Conservation (phyloP, 2,329 filamentous ascomycete species). For the Ceratocystis destructans region DNA sequence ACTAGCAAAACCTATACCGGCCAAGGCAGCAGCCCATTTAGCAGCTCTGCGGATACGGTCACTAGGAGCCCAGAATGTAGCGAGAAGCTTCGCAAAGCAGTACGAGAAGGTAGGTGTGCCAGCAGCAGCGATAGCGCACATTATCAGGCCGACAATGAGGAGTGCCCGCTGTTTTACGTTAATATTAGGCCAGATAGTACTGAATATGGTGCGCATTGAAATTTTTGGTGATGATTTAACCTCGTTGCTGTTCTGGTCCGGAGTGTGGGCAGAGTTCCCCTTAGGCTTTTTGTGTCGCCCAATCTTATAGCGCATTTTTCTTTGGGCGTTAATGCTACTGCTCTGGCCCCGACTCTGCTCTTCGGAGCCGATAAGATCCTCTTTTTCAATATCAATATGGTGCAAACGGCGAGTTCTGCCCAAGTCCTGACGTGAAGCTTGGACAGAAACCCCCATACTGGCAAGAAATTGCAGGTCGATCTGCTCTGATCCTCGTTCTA, state of each 20-base stretch:
- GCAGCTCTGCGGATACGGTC: constrained; percentile 37
- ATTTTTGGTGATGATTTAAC: neutral
- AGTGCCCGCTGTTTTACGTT: constrained; percentile 35
- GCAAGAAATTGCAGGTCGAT: constrained; percentile 2
- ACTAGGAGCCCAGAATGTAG: constrained; percentile 49
- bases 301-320: neutral
- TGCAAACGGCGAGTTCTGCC: constrained; percentile 5
- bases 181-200: constrained; percentile 57
- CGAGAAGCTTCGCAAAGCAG: constrained; percentile 57
- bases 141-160: constrained; percentile 46
- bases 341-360: neutral
- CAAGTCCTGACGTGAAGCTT: constrained; percentile 27
- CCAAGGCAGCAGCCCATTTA: constrained; percentile 56
- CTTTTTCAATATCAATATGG: neutral
- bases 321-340: neutral
- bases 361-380: neutral
- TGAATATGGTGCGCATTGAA: constrained; percentile 34
- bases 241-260: neutral
- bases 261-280: neutral
- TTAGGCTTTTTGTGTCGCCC: neutral
- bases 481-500: neutral
- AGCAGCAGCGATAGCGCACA: constrained; percentile 49
- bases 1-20: constrained; percentile 54
- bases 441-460: neutral
- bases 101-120: constrained; percentile 64